A percentile compares a stretch with the other conserved stretches of the same genome.
Conservation (phyloP, 2,329 filamentous ascomycete species). For the Taxawa tesnikishii region DNA sequence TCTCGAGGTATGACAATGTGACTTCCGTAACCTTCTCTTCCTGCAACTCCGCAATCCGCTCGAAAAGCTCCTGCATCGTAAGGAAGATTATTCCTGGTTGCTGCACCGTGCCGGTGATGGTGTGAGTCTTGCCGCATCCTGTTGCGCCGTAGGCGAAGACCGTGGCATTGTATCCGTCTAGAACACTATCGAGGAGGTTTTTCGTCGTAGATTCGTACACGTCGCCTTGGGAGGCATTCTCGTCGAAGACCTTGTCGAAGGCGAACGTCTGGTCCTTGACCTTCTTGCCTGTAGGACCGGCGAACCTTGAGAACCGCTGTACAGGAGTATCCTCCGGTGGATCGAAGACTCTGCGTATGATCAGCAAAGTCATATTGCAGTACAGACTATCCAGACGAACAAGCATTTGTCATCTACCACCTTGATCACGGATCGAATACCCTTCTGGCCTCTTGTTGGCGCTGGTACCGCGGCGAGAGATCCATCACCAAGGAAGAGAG, state of each 20-base stretch:
- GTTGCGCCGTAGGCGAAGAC: slow-evolving; percentile 98
- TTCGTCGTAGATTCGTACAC: slow-evolving; percentile 92
- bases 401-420: slow-evolving; percentile 92
- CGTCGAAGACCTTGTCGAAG: slow-evolving; percentile 94
- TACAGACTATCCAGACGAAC: no score
- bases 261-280: slow-evolving; percentile 97
- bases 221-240: slow-evolving; percentile 81
- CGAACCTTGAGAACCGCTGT: slow-evolving; percentile 71
- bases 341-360: slow-evolving; percentile 67
- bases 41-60: slow-evolving; percentile 78
- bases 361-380: slow-evolving; percentile 10
- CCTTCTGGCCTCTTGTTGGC: slow-evolving; percentile 74
- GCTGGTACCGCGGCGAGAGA: slow-evolving; percentile 72
- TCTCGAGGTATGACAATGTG: slow-evolving; percentile 89
- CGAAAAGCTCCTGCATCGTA: slow-evolving; percentile 97
- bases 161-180: slow-evolving; percentile 97
- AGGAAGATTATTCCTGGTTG: slow-evolving; percentile 96
- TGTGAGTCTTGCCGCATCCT: slow-evolving; percentile 96
- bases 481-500: slow-evolving; percentile 90
- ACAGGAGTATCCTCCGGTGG: slow-evolving; percentile 91
- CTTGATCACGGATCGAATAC: slow-evolving; percentile 84
- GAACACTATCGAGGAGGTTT: slow-evolving; percentile 79
- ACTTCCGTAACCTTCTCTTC: slow-evolving; percentile 83
- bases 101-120: slow-evolving; percentile 77
- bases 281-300: slow-evolving; percentile 69